Base-by-base conservation (phyloP, 2,329 filamentous ascomycete genomes). In the Xylariaceae sp. region DNA sequence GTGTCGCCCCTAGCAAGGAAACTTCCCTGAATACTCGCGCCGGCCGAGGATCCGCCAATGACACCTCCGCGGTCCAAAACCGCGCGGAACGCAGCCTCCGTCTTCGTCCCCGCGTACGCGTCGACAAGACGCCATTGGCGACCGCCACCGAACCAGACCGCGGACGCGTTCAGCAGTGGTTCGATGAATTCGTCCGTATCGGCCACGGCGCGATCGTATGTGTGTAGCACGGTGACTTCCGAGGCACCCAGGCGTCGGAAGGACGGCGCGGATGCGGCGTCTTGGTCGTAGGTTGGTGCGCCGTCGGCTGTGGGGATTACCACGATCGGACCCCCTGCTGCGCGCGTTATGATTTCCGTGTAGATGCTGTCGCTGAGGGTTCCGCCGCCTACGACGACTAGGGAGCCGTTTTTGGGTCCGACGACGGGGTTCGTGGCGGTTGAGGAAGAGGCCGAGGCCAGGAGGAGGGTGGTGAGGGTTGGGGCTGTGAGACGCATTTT, bases 401-500 rank as follows among this genome's bases (percentile, higher is more conserved):
- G 64, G 4, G 66, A 65, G 11, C 71, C 71, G 11, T 68, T 68
- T 44, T 63, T 66, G 0, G 71, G 71, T 3, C 71, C 71, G 49
- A 72, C 65, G 49, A 55, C 39, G 55, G 59, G 58, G 10, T 44
- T 37, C 11, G 66, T 61, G 17, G 49, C 42, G 10, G 55, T 37
- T 48, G 62, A 59, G 13, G 56, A 53, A 34, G 62, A 57, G 39
- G 61, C 53, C 17, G 63, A 50, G 49, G 39, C 11, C 45, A 62
- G 42, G 51, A 62, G 42, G 48, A 63, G 61, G 57, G 61, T 54
- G 47, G 57, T 13, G 44, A 61, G 18, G 6, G 51, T 34, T 42
- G 45, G 18, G 44, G 50, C 51, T 42, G 49, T 95, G 68, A 92
- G 91, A 63, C 91, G 92, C 82, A 96, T 64, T 5, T 1, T 42